A percentile compares a stretch with the other conserved stretches of the same genome.
These are phyloP conservation scores for Cercophora newfieldiana DNA, from an alignment of 495 filamentous ascomycete genomes.

Conservation along the genomic window DNA sequence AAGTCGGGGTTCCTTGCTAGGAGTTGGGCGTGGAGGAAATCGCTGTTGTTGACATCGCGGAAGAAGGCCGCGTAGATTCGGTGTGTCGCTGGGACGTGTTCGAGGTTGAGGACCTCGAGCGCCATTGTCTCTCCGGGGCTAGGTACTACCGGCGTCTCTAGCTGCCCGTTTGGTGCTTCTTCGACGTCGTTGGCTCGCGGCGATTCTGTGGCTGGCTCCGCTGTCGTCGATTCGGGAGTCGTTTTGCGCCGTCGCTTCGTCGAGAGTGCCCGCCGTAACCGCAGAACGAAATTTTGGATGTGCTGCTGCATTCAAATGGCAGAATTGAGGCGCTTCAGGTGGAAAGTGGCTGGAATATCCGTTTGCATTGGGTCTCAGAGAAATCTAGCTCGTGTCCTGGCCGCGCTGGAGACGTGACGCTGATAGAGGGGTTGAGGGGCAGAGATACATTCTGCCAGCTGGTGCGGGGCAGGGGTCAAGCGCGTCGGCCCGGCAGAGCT, in stretches of 20 bases:
- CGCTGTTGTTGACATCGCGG: slow-evolving; percentile 70
- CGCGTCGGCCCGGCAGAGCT: slow-evolving; percentile 5
- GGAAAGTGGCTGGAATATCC: not conserved
- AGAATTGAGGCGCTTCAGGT: not conserved
- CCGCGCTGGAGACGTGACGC: not conserved
- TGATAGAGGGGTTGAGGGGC: slow-evolving; percentile 12
- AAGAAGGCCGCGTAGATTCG: slow-evolving; percentile 73
- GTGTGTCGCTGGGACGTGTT: slow-evolving; percentile 67
- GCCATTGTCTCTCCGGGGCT: slow-evolving; percentile 1
- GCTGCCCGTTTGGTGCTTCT: not conserved
- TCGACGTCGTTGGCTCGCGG: not conserved
- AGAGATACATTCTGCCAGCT: slow-evolving; percentile 13
- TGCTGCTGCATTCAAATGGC: not conserved
- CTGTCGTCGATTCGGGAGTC: too few species aligned
- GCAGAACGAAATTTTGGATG: not conserved
- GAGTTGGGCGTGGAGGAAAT: slow-evolving; percentile 76
- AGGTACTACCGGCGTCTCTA: not conserved
- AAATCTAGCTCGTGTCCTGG: not conserved
- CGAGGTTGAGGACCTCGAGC: slow-evolving; percentile 59
- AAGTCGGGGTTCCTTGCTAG: slow-evolving; percentile 76
- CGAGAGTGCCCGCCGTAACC: not conserved
- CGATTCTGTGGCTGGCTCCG: not conserved
- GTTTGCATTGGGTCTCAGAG: not conserved
- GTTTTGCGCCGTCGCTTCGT: not conserved
- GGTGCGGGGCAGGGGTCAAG: not conserved